Base-by-base conservation (phyloP, 805 yeast species). In the Kodamaea lidongshanica region DNA sequence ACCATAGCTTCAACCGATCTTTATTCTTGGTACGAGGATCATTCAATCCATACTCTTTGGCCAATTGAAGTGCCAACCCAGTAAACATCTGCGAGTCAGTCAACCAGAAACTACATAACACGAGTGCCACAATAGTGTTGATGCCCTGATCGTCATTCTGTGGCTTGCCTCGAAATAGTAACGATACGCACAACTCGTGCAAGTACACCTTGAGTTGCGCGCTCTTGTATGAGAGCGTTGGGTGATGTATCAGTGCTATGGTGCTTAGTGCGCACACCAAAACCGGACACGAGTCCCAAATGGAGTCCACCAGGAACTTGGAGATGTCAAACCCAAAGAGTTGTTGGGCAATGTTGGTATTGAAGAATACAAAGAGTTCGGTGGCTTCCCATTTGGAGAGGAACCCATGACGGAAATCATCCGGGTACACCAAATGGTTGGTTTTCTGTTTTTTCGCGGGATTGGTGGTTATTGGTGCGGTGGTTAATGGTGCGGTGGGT, bases 61-160 rank as follows among this genome's bases (percentile, higher is more conserved):
- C 83, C 16, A 78, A 50, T 43, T 79, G 83, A n/a, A 78, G 46
- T 0, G 85, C 85, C 27, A 78, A 46, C 0, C 83, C 80, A 1
- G 81, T 74, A 42, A 77, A 75, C 70, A 75, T 65, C 44, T 74
- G 81, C 11, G 73, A 67, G 38, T 77, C 69, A 12, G 78, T 70
- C 27, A 78, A 63, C 85, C 85, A 79, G 44, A 78, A 74, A 27
- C 82, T 78, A 39, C 81, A 77, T 15, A 78, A 65, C 23, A 78
- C 68, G 21, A 79, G 56, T 0, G 80, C 82, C 12, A 77, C 57
- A n/a, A 77, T 72, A 0, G 77, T 72, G 45, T 76, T 70, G 46
- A 72, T 73, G 1, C 73, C 72, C 30, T 74, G 77, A 1, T 49
- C 37, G 37, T 70, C 76, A 17, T 54, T 58, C 4, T 50, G 48